Percentiles rank a stretch among this genome's conserved stretches.
Conservation (phyloP, 2,329 filamentous ascomycete species). For the Pseudocercospora ulei region DNA sequence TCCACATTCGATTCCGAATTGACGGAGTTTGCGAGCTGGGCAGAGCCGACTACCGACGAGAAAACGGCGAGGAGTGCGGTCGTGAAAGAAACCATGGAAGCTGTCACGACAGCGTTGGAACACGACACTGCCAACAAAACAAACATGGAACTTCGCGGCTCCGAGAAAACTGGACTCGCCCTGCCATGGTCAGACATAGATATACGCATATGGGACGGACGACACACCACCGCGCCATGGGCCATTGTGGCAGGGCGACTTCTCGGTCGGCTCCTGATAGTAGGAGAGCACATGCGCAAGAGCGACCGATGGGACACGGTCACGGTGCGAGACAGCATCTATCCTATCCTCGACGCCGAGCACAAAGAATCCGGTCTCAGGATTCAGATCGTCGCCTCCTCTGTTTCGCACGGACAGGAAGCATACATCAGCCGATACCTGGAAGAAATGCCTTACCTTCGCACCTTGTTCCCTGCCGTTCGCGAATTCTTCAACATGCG, state of each 20-base stretch:
- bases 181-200: conserved; percentile 49
- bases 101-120: conserved; percentile 23
- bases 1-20: conserved; percentile 38
- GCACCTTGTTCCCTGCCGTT: conserved; percentile 43
- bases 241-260: conserved; percentile 12
- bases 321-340: conserved; percentile 28
- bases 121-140: conserved; percentile 23
- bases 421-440: conserved; percentile 42
- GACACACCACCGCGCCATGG: conserved; percentile 17
- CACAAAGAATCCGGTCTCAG: conserved; percentile 44
- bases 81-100: conserved; percentile 31
- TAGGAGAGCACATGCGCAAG: conserved; percentile 6
- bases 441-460: conserved; percentile 43
- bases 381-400: conserved; percentile 45
- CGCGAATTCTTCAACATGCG: conserved; percentile 46
- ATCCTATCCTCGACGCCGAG: conserved; percentile 37
- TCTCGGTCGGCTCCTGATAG: neutral
- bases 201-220: conserved; percentile 35
- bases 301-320: neutral
- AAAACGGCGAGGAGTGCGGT: conserved; percentile 33
- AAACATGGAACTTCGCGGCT: conserved; percentile 43
- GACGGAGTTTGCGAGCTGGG: conserved; percentile 38
- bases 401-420: conserved; percentile 36
- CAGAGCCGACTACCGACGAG: conserved; percentile 41
- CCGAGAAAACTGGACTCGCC: conserved; percentile 45